Conservation (phyloP, 1,139 yeast genomes). For the Meyerozyma sp. region DNA sequence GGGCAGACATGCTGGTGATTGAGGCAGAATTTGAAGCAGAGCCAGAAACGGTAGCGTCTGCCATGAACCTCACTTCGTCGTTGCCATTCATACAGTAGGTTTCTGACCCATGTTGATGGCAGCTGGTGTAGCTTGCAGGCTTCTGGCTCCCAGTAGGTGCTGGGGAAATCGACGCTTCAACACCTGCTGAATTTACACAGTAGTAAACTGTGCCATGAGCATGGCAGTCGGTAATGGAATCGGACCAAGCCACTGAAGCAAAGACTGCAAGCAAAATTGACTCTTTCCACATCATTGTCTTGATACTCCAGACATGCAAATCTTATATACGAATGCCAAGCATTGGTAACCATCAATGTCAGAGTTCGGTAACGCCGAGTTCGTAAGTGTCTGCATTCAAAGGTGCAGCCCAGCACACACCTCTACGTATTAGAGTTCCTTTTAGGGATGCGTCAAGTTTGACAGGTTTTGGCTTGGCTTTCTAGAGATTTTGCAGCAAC, state of each 20-base stretch:
- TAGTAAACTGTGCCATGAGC: slow-evolving; percentile 19
- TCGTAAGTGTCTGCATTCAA: too few relatives aligned
- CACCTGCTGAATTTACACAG: slow-evolving; percentile 22
- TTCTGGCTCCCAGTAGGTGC: slow-evolving; percentile 17
- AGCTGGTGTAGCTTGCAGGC: slow-evolving; percentile 15
- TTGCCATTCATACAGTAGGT: slow-evolving; percentile 3
- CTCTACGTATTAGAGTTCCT: too few relatives aligned
- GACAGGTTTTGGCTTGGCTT: too few relatives aligned
- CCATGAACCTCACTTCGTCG: slow-evolving; percentile 5
- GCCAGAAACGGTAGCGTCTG: neutral
- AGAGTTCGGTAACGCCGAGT: neutral
- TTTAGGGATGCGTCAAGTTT: too few relatives aligned
- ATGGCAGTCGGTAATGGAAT: slow-evolving; percentile 21
- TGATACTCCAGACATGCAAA: neutral
- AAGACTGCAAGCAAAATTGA: neutral
- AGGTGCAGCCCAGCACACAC: too few relatives aligned
- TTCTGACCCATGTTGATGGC: slow-evolving; percentile 4
- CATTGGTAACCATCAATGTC: neutral
- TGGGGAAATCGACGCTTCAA: slow-evolving; percentile 26
- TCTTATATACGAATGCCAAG: neutral
- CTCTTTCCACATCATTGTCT: neutral
- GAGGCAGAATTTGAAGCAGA: neutral
- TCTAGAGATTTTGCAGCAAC: too few relatives aligned
- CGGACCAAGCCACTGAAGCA: neutral
- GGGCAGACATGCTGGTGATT: slow-evolving; percentile 1